Conservation (phyloP, 2,329 filamentous ascomycete genomes). For the Aspergillus amoenus region DNA sequence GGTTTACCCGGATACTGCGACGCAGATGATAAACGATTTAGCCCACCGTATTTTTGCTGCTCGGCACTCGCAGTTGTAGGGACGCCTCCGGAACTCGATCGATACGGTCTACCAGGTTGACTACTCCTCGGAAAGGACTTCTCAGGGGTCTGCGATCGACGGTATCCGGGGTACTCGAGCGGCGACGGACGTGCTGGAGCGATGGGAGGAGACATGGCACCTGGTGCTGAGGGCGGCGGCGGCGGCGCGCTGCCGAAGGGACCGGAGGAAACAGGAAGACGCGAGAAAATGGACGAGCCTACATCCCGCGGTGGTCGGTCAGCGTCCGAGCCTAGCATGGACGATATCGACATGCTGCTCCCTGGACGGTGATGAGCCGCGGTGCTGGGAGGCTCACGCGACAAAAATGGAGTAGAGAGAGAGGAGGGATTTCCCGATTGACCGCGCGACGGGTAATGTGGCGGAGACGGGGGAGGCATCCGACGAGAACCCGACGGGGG, state of each 20-base stretch:
- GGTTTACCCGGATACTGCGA: conserved; percentile 38
- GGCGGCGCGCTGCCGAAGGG: conserved; percentile 34
- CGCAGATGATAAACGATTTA: conserved; percentile 30
- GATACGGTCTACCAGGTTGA: conserved; percentile 33
- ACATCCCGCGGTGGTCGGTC: conserved; percentile 48
- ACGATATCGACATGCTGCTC: conserved; percentile 73
- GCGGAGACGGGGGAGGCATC: conserved; percentile 54
- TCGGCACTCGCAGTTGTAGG: conserved; percentile 27
- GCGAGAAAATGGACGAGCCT: conserved; percentile 49
- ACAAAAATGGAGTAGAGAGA: conserved; percentile 40
- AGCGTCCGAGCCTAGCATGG: conserved; percentile 61
- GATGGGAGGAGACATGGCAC: conserved; percentile 45
- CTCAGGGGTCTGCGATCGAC: conserved; percentile 73
- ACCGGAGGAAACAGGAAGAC: conserved; percentile 38
- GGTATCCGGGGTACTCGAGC: conserved; percentile 62
- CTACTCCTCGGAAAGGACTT: conserved; percentile 55
- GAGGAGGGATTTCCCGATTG: conserved; percentile 41
- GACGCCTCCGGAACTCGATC: conserved; percentile 37
- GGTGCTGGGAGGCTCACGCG: conserved; percentile 56
- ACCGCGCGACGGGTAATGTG: conserved; percentile 45
- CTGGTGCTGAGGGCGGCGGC: conserved; percentile 31
- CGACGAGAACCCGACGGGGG: conserved; percentile 40
- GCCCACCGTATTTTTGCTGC: conserved; percentile 31
- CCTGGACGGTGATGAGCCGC: conserved; percentile 57
- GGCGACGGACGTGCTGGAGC: conserved; percentile 45